Base-by-base conservation (phyloP, 225 moss, liverwort and hornwort species). In the Anthoceros angustus region DNA sequence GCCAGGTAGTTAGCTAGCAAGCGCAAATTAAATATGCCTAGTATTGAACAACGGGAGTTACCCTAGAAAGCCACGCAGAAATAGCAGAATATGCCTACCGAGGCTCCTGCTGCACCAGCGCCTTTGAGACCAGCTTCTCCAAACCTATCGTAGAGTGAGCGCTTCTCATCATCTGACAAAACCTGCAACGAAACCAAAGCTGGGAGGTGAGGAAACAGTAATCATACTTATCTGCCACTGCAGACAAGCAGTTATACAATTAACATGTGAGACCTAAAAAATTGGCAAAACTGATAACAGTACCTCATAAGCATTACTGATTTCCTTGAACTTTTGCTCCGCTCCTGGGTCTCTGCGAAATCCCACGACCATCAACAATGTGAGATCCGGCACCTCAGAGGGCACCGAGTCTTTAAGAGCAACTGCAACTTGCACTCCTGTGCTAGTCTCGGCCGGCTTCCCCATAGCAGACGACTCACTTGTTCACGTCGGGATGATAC, bases 271-370 rank as follows among this genome's bases (percentile, higher is more conserved):
- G 15, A 6, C 60, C 8, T 23, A 20, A 12, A 12, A 12, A n/a
- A 3, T n/a, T 23, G 75, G 63, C 42, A 15, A 1, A 16, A 55
- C 50, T 55, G 3, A 55, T 12, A 64, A 10, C 14, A 12, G 65
- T 86, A 95, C 95, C 95, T 98, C 95, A 63, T 98, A 98, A 2
- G 95, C 95, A 64, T 98, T 98, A 73, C 95, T 98, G 39, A 98
- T 92, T 8, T 98, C 92, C 73, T 98, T 98, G 74, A 98, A 98
- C 74, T 89, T 98, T 70, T 90, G 84, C 69, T 98, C 95, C 41
- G 95, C 95, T 78, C 91, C 95, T 48, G 91, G 8, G 4, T 93
- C 92, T 72, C 92, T 93, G 80, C 49, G 68, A 69, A 20, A 9
- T 23, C 18, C 14, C n/a, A 55, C 55, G 32, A 4, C 55, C 6